Conservation (phyloP, 352 stramenopile genomes). For the Saprolegnia parasitica region DNA sequence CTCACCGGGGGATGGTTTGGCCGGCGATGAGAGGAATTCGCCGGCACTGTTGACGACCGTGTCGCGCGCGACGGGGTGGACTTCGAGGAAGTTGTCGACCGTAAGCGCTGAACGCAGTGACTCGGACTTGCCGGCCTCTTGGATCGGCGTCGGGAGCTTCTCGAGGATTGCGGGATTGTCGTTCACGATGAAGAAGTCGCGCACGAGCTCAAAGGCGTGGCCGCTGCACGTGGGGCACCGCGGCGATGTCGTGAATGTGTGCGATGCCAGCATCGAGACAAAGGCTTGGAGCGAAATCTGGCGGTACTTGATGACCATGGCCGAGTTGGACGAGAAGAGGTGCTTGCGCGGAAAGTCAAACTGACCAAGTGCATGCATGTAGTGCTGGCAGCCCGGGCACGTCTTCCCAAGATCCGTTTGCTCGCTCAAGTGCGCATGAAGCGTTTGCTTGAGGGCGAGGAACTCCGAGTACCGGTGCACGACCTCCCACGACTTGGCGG, state of each 20-base stretch:
- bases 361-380: slow-evolving; percentile 69
- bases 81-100: slow-evolving; percentile 57
- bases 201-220: slow-evolving; percentile 64
- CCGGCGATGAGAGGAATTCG: slow-evolving; percentile 21
- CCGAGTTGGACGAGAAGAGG: slow-evolving; percentile 71
- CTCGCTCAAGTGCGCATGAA: slow-evolving; percentile 52
- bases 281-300: slow-evolving; percentile 72
- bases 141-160: slow-evolving; percentile 9
- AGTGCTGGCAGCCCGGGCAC: slow-evolving; percentile 76
- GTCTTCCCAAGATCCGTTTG: slow-evolving; percentile 48
- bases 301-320: slow-evolving; percentile 73
- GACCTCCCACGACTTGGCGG: slow-evolving; percentile 65
- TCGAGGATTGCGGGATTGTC: slow-evolving; percentile 16
- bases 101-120: slow-evolving; percentile 60
- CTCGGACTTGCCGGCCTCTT: slow-evolving; percentile 32
- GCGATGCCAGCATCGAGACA: slow-evolving; percentile 61
- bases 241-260: slow-evolving; percentile 73
- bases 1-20: slow-evolving; percentile 12
- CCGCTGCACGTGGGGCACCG: slow-evolving; percentile 78
- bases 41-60: slow-evolving; percentile 8
- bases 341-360: slow-evolving; percentile 85
- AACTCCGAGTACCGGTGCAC: slow-evolving; percentile 80
- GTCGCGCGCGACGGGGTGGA: not conserved
- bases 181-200: slow-evolving; percentile 66
- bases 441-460: slow-evolving; percentile 57